Evolutionary conservation across 352 stramenopile genomes (phyloP).

Genomic region (Pythium rhizo-oryzae): DNA sequence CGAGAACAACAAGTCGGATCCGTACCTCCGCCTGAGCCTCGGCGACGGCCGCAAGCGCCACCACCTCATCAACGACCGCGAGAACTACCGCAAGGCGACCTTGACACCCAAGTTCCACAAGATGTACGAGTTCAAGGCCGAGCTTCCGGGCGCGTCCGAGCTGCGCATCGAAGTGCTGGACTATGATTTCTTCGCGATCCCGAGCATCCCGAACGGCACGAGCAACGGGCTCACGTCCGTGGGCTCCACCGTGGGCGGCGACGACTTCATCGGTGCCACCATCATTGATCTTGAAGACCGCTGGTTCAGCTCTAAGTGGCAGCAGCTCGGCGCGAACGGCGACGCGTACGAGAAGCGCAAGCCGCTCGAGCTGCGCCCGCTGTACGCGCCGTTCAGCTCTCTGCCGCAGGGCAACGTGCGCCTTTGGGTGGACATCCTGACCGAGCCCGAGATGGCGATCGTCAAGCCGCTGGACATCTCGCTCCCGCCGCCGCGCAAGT

Average conservation of each 20-base stretch:
- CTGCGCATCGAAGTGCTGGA: conserved; percentile 70
- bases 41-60: conserved; percentile 70
- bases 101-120: conserved; percentile 90
- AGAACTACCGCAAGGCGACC: conserved; percentile 77
- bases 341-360: conserved; percentile 53
- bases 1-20: conserved; percentile 81
- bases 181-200: conserved; percentile 76
- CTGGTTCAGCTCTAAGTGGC: conserved; percentile 90
- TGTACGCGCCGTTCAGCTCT: conserved; percentile 76
- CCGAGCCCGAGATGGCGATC: conserved; percentile 60
- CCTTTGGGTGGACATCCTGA: conserved; percentile 92
- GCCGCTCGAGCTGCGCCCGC: conserved; percentile 59
- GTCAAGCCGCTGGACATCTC: conserved; percentile 81
- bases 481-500: conserved; percentile 68
- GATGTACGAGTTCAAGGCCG: conserved; percentile 90
- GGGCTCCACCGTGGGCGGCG: conserved; percentile 53
- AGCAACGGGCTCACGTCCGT: conserved; percentile 55
- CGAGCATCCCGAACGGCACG: conserved; percentile 49
- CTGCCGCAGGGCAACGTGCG: conserved; percentile 70
- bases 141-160: conserved; percentile 80
- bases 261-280: conserved; percentile 93
- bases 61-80: conserved; percentile 79
- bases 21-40: conserved; percentile 82
- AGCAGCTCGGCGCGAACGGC: conserved; percentile 54
- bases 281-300: conserved; percentile 93